These are phyloP conservation scores for Epichloe amarillans DNA, from an alignment of 2,329 filamentous ascomycete species.

Conservation along the genomic window DNA sequence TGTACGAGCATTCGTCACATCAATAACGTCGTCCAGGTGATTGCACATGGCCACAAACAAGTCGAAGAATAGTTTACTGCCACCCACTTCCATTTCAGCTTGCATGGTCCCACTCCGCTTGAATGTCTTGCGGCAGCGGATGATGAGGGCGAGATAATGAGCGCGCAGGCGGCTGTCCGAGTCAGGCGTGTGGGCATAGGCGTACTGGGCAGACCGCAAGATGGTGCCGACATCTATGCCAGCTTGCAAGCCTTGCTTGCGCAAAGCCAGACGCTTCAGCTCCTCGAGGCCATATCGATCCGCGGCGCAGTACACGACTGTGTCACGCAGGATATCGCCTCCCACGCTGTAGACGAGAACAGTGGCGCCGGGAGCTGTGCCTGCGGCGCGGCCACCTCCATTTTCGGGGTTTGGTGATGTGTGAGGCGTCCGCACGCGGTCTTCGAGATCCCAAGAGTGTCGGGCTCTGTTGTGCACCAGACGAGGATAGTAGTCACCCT, in stretches of 20 bases:
- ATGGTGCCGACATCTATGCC: slow-evolving; percentile 88
- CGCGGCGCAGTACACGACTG: slow-evolving; percentile 85
- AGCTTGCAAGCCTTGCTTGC: slow-evolving; percentile 87
- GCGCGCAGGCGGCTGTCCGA: slow-evolving; percentile 84
- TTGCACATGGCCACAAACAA: slow-evolving; percentile 97
- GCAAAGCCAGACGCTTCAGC: slow-evolving; percentile 79
- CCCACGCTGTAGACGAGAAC: slow-evolving; percentile 63
- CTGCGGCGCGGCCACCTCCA: slow-evolving; percentile 31
- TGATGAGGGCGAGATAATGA: slow-evolving; percentile 94
- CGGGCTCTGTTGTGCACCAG: slow-evolving; percentile 76
- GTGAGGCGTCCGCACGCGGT: slow-evolving; percentile 31
- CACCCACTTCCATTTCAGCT: slow-evolving; percentile 92
- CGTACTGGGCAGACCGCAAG: slow-evolving; percentile 83
- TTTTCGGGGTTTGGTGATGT: slow-evolving; percentile 39
- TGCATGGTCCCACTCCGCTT: slow-evolving; percentile 98
- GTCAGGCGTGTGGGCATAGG: slow-evolving; percentile 90
- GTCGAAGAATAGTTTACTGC: slow-evolving; percentile 88
- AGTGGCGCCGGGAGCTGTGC: slow-evolving; percentile 33
- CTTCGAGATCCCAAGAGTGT: slow-evolving; percentile 84
- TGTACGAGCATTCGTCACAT: slow-evolving; percentile 57
- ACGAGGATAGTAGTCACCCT: slow-evolving; percentile 88
- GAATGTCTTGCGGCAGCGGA: slow-evolving; percentile 93
- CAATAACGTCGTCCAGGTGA: slow-evolving; percentile 91
- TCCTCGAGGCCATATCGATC: slow-evolving; percentile 85
- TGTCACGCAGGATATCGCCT: slow-evolving; percentile 76